phyloP scores from a whole-genome alignment of 805 yeast species.

The Candida quercuum region DNA sequence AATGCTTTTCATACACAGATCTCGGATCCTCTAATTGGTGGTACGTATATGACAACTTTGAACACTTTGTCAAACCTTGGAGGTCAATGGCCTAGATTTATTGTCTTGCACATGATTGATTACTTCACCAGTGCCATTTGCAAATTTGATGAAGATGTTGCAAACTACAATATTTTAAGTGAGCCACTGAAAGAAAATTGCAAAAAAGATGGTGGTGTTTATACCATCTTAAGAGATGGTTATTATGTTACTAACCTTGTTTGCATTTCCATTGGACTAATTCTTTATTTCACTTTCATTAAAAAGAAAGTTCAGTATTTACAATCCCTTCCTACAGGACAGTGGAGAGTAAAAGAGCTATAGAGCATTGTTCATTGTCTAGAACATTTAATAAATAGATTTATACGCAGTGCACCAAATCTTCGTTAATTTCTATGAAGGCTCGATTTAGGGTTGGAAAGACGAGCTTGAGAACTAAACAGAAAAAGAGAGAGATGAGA shows the following conservation, averaged over 20 bases:
- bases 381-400: background rate
- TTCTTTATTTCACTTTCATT: slow-evolving; percentile 62
- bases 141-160: slow-evolving; percentile 20
- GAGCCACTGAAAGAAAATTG: slow-evolving; percentile 46
- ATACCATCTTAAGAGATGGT: slow-evolving; percentile 63
- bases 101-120: slow-evolving; percentile 78
- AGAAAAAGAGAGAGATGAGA: too few species aligned
- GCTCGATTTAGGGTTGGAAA: too few species aligned
- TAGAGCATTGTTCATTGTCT: background rate
- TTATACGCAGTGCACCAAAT: too few species aligned
- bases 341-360: slow-evolving; percentile 55
- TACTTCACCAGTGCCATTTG: slow-evolving; percentile 67
- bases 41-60: slow-evolving; percentile 95
- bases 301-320: slow-evolving; percentile 53
- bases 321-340: slow-evolving; percentile 65
- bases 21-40: slow-evolving; percentile 95
- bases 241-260: slow-evolving; percentile 72
- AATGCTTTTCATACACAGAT: slow-evolving; percentile 93
- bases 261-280: slow-evolving; percentile 64
- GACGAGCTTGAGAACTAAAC: too few species aligned
- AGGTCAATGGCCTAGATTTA: slow-evolving; percentile 95
- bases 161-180: slow-evolving; percentile 14
- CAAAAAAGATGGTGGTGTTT: slow-evolving; percentile 46
- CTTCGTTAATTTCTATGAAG: too few species aligned
- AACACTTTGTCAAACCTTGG: slow-evolving; percentile 92